Evolutionary conservation across 208 protist genomes (phyloP).

Genomic region (Leishmania guyanensis): DNA sequence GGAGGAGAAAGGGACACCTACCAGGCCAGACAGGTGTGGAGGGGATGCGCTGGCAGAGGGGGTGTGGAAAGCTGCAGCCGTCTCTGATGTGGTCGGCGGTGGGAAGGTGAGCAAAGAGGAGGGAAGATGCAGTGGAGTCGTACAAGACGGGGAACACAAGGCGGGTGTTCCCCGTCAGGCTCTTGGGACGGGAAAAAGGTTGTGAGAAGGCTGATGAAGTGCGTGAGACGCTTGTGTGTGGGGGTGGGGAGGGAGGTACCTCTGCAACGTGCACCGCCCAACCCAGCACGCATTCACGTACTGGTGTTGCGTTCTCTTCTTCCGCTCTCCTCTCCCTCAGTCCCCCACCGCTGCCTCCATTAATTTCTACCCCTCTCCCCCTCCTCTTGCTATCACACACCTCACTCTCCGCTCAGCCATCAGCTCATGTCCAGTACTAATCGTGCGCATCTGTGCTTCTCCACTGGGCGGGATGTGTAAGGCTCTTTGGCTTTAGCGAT

Average conservation of each 20-base stretch:
- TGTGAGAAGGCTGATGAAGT: background rate
- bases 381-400: background rate
- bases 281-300: background rate
- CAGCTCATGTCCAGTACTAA: background rate
- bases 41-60: too few relatives aligned
- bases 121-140: too few relatives aligned
- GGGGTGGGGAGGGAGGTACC: background rate
- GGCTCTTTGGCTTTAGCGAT: background rate
- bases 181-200: background rate
- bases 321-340: background rate
- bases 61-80: too few relatives aligned
- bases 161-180: too few relatives aligned
- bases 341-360: background rate
- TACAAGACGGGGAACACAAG: too few relatives aligned
- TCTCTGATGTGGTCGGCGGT: too few relatives aligned
- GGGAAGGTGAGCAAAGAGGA: too few relatives aligned
- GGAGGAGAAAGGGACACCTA: background rate
- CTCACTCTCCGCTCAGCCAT: background rate
- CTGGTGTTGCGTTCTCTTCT: background rate
- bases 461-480: background rate
- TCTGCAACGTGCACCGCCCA: background rate
- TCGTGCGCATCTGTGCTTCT: background rate
- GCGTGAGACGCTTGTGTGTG: background rate
- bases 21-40: background rate
- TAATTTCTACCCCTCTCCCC: background rate